Evolutionary conservation across 2,329 filamentous ascomycete genomes (phyloP), one percentile per base, ranked within the genome.

Genomic region (Acrodontium crateriforme): DNA sequence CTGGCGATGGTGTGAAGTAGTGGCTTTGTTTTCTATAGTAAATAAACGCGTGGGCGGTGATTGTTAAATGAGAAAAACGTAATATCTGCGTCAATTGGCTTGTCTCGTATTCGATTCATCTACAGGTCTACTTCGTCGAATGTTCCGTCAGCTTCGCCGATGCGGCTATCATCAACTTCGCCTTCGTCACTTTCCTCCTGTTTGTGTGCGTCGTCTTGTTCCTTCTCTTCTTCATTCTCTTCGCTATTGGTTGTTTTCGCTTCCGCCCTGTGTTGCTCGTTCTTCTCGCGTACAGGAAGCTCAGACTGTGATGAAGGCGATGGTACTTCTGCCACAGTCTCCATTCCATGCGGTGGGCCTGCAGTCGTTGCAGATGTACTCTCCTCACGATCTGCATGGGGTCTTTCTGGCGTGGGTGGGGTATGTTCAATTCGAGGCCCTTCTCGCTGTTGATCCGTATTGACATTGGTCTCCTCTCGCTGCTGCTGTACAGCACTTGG

Each of bases 401-500:
- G 25, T 21, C 49, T 45, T 32, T 65, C 62, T n/a, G 62, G 62
- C 3, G 62, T 65, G 0, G 62, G 62, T 25, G 62, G 62, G 21
- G 62, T 66, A 41, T 64, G 50, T 39, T 65, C 58, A 24, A 62
- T 65, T 18, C 58, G 47, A 13, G 62, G 62, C 34, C 58, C 61
- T 28, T 52, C 46, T 17, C 58, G 34, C 10, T 48, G 30, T 18
- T 24, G 53, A n/a, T n/a, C n/a, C n/a, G n/a, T n/a, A n/a, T n/a
- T n/a, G n/a, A n/a, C n/a, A n/a, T n/a, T n/a, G n/a, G n/a, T n/a
- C n/a, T n/a, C n/a, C n/a, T n/a, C n/a, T n/a, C n/a, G n/a, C 10
- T 46, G 44, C 27, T 45, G 46, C 26, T 46, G 39, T 21, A 47
- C 48, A 4, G 38, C 32, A 15, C 53, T 51, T 9, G 58, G 54